phyloP scores from a whole-genome alignment of 2,329 filamentous ascomycete genomes.

The Lasiodiplodia gonubiensis region DNA sequence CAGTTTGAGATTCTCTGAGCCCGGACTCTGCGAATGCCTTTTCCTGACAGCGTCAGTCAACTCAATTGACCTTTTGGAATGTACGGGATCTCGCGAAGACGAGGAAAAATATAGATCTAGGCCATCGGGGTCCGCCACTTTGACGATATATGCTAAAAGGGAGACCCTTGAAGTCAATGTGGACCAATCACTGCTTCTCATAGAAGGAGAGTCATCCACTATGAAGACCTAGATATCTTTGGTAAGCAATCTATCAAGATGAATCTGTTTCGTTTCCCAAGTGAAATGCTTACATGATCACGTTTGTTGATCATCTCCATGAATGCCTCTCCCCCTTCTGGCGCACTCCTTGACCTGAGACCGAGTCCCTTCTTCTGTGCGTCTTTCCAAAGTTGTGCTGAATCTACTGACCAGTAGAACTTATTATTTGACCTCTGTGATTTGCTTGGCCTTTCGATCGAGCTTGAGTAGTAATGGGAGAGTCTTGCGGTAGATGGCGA shows the following conservation, averaged over 20 bases:
- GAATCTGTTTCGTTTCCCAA: too few species aligned
- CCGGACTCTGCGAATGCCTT: not conserved
- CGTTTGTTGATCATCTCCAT: not conserved
- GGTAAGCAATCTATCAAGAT: not conserved
- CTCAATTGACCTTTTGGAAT: not conserved
- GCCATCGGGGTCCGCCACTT: not conserved
- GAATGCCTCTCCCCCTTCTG: not conserved
- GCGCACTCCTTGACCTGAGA: not conserved
- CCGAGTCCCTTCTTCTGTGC: not conserved
- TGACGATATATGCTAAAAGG: not conserved
- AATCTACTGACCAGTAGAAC: not conserved
- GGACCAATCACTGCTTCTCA: not conserved
- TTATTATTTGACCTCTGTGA: not conserved
- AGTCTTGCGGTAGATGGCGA: not conserved
- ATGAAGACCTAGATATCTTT: not conserved
- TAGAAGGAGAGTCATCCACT: not conserved
- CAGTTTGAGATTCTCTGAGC: not conserved
- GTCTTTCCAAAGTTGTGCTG: not conserved
- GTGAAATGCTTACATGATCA: not conserved
- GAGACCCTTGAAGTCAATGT: not conserved
- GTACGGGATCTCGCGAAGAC: not conserved
- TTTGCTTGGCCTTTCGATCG: not conserved
- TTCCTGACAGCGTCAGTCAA: not conserved
- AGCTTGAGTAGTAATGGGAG: not conserved
- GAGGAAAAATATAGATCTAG: not conserved